These are phyloP conservation scores for Dactylonectria estremocensis DNA, from an alignment of 2,329 filamentous ascomycete genomes.

Conservation along the genomic window DNA sequence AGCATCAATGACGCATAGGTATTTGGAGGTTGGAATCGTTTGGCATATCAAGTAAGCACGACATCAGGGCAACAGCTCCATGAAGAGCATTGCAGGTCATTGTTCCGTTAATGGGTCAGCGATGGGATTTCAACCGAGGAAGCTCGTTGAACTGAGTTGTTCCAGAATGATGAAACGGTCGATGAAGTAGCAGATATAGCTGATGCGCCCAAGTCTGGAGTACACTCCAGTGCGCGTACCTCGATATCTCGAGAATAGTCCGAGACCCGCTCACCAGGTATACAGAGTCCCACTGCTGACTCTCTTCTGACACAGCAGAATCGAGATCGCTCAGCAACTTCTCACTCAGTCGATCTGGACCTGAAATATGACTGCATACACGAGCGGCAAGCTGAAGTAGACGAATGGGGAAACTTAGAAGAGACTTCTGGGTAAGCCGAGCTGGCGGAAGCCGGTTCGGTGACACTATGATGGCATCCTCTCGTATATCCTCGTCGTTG, in stretches of 20 bases:
- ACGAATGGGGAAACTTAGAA: slow-evolving; percentile 33
- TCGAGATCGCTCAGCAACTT: slow-evolving; percentile 1
- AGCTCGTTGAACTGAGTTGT: slow-evolving; percentile 33
- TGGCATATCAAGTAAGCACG: slow-evolving; percentile 33
- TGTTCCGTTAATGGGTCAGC: slow-evolving; percentile 34
- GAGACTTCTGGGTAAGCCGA: slow-evolving; percentile 27
- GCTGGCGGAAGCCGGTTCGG: not conserved
- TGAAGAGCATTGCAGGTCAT: slow-evolving; percentile 33
- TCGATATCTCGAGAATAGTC: slow-evolving; percentile 32
- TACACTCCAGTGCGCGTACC: slow-evolving; percentile 39
- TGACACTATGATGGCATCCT: slow-evolving; percentile 10
- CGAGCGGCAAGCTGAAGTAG: slow-evolving; percentile 31
- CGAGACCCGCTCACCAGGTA: slow-evolving; percentile 31
- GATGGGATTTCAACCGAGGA: slow-evolving; percentile 32
- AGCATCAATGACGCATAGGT: slow-evolving; percentile 21
- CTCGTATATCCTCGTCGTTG: slow-evolving; percentile 29
- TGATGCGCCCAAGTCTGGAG: slow-evolving; percentile 39
- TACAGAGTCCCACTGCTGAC: slow-evolving; percentile 30
- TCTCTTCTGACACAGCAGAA: slow-evolving; percentile 18
- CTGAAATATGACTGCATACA: slow-evolving; percentile 30
- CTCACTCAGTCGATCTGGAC: slow-evolving; percentile 1
- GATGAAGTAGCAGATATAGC: slow-evolving; percentile 39
- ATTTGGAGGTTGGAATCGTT: slow-evolving; percentile 7
- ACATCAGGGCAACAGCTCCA: slow-evolving; percentile 35
- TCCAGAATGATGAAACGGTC: slow-evolving; percentile 29